Evolutionary conservation across 108 stramenopile genomes (phyloP).

Genomic region (Cyclotella kingstonii): DNA sequence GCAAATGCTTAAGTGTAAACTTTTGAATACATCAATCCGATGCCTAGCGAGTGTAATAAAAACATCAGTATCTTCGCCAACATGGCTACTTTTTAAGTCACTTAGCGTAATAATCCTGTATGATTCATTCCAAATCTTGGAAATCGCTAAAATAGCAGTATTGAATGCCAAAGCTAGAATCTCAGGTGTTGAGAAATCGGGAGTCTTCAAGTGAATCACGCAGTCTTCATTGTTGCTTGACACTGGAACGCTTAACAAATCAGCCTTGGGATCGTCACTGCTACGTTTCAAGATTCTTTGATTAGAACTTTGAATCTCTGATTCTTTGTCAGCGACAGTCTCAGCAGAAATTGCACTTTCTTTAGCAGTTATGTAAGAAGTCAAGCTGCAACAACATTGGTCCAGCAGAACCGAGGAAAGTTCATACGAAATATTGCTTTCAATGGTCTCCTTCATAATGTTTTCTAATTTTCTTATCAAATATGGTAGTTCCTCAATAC

Average conservation of each 20-base stretch:
- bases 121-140: constrained; percentile 27
- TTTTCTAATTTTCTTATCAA: constrained; percentile 20
- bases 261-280: too few species aligned
- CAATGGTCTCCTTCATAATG: constrained; percentile 7
- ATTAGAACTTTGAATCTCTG: too few species aligned
- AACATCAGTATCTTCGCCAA: neutral
- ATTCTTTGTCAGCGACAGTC: too few species aligned
- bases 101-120: constrained; percentile 9
- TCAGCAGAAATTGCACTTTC: too few species aligned
- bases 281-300: too few species aligned
- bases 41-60: constrained; percentile 1
- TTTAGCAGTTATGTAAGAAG: too few species aligned
- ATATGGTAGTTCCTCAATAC: constrained; percentile 25
- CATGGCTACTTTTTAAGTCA: neutral
- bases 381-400: too few species aligned
- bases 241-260: too few species aligned
- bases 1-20: constrained; percentile 6
- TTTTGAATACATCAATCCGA: constrained; percentile 2
- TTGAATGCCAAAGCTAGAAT: constrained; percentile 11
- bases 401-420: constrained; percentile 8
- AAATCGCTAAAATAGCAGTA: constrained; percentile 8
- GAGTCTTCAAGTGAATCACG: constrained; percentile 1
- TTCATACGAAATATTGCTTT: neutral
- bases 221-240: too few species aligned
- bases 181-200: constrained; percentile 8